These are phyloP conservation scores for Plasmodium malariae DNA, from an alignment of 169 alveolate genomes.

Conservation along the genomic window DNA sequence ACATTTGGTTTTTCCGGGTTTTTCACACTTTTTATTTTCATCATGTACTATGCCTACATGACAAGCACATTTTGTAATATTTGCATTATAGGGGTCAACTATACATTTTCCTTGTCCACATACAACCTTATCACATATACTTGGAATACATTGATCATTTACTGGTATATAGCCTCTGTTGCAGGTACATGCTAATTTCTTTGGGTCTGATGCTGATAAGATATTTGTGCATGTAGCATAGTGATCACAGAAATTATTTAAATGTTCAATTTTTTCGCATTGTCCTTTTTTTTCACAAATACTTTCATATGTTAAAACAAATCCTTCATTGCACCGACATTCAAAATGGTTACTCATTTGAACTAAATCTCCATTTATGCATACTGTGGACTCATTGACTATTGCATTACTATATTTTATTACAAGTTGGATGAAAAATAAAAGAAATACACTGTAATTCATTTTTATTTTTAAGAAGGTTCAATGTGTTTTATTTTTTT, in stretches of 20 bases:
- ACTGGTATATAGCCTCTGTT: background rate
- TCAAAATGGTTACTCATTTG: slow-evolving; percentile 49
- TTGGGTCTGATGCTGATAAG: background rate
- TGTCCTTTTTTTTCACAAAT: slow-evolving; percentile 1
- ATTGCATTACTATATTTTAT: slow-evolving; percentile 4
- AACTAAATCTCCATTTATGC: slow-evolving; percentile 37
- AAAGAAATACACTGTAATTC: slow-evolving; percentile 13
- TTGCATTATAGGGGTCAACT: background rate
- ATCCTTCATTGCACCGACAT: slow-evolving; percentile 29
- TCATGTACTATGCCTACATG: slow-evolving; percentile 25
- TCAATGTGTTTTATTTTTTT: no score
- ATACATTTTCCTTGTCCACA: slow-evolving; percentile 53
- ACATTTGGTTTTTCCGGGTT: slow-evolving; percentile 26
- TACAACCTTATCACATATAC: background rate
- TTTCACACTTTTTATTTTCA: slow-evolving; percentile 10
- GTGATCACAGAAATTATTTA: slow-evolving; percentile 24
- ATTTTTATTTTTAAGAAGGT: slow-evolving; percentile 29
- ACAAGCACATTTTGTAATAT: slow-evolving; percentile 9
- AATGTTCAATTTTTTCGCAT: background rate
- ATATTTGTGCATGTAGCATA: slow-evolving; percentile 10
- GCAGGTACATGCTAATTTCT: background rate
- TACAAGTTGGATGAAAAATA: slow-evolving; percentile 21
- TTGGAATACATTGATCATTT: background rate
- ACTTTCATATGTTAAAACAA: slow-evolving; percentile 10
- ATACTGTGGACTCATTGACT: slow-evolving; percentile 14